Base-by-base conservation (phyloP, 129 eudicot genomes). In the Dittrichia graveolens region DNA sequence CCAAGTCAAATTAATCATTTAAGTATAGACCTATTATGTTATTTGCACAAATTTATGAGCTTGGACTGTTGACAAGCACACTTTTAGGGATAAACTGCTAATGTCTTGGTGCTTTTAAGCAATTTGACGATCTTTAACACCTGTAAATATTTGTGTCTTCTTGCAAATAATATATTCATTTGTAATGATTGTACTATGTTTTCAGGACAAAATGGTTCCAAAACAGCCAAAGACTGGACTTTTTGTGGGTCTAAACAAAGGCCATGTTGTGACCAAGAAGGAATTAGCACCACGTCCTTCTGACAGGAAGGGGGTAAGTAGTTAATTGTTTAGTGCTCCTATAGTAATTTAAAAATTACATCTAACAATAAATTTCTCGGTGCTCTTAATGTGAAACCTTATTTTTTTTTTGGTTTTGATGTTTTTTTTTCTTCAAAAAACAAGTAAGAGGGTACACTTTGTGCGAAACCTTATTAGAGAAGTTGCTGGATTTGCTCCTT, bases 401-500 rank as follows among this genome's bases (percentile, higher is more conserved):
- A 2, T 0, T 12, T 37, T 14, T 18, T 3, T 48, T 18, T 7
- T 16, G 31, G 0, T 3, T 75, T 56, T 61, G 65, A 48, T 64
- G 38, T 7, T 18, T 57, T 38, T 39, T 65, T 6, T 55, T n/a
- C n/a, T n/a, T n/a, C n/a, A 86, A 87, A 86, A 86, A 80, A 80
- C 87, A 67, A 86, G 85, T 38, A 83, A 86, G 56, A 69, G 87
- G 61, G 62, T 63, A 14, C 81, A 86, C 67, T 83, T 83, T 70
- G 85, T 74, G 39, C 72, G 87, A 56, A 86, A 65, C 74, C 79
- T 86, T 18, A 74, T 86, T 37, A 80, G 91, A 75, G 91, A 86
- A 64, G 91, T 86, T 69, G 85, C 87, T 48, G 91, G 91, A 37
- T 83, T 83, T 46, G 91, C 91, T 69, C 91, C 87, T 5, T 86